Percentiles rank a stretch among this genome's conserved stretches.
These are phyloP conservation scores for Umbelopsis sp. DNA, from an alignment of 192 early-diverging fungal genomes.

Conservation along the genomic window DNA sequence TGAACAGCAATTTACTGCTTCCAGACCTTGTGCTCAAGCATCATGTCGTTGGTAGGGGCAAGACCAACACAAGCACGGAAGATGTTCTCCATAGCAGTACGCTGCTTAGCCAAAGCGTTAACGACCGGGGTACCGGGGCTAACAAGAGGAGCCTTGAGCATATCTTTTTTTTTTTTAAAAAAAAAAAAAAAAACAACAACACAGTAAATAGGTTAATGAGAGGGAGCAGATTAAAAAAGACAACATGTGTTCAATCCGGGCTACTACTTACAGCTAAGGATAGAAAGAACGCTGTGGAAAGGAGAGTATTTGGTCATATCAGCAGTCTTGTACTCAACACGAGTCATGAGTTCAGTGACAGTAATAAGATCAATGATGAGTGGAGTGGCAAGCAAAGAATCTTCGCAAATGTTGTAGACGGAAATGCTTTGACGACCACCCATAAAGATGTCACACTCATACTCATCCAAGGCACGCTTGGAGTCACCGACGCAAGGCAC, in stretches of 20 bases:
- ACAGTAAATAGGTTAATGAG: too few species aligned
- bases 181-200: too few species aligned
- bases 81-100: conserved; percentile 96
- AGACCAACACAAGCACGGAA: conserved; percentile 96
- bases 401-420: conserved; percentile 98
- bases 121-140: conserved; percentile 92
- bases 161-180: too few species aligned
- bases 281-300: conserved; percentile 95
- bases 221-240: too few species aligned
- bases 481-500: conserved; percentile 94
- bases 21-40: conserved; percentile 86
- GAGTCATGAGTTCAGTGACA: conserved; percentile 96
- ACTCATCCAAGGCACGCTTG: conserved; percentile 98
- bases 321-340: conserved; percentile 86
- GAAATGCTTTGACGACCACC: conserved; percentile 96
- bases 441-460: conserved; percentile 99
- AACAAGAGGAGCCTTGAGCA: conserved; percentile 99
- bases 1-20: conserved; percentile 14
- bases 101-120: conserved; percentile 95
- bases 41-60: conserved; percentile 95
- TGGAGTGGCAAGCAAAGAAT: conserved; percentile 96
- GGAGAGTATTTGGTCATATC: conserved; percentile 74
- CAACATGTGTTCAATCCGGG: too few species aligned
- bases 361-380: conserved; percentile 96
- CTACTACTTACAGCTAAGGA: conserved; percentile 63